phyloP scores from a whole-genome alignment of 208 protist genomes.

The Leishmania amazonensis region DNA sequence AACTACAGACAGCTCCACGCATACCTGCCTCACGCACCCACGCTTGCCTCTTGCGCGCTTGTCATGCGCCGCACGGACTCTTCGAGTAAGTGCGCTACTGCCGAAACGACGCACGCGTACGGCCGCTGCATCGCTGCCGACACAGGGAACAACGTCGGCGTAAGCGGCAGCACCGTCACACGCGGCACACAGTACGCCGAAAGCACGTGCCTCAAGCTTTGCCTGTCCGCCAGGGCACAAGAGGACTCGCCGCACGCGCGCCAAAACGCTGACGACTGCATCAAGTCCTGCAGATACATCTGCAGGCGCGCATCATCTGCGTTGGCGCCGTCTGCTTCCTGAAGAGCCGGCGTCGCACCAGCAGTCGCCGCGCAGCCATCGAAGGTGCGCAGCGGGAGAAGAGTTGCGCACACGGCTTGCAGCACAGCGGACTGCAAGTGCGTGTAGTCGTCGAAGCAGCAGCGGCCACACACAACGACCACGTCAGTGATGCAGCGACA shows the following conservation, averaged over 20 bases:
- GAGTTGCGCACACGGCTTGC: constrained; percentile 19
- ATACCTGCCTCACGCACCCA: background rate
- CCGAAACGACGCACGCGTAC: constrained; percentile 30
- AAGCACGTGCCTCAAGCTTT: background rate
- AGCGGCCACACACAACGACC: constrained; percentile 42
- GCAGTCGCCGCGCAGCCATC: background rate
- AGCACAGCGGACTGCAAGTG: constrained; percentile 19
- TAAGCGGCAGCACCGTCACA: constrained; percentile 44
- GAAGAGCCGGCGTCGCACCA: background rate
- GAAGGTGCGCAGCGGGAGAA: background rate
- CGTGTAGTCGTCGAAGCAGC: constrained; percentile 27
- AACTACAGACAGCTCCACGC: background rate
- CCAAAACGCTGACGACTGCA: background rate
- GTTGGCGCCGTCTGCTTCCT: background rate
- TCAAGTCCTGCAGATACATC: constrained; percentile 3
- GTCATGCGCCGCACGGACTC: constrained; percentile 13
- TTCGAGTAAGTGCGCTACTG: constrained; percentile 15
- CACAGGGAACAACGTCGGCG: constrained; percentile 36
- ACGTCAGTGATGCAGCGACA: constrained; percentile 28
- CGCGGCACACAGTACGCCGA: constrained; percentile 25
- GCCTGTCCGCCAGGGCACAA: background rate
- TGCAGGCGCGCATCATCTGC: constrained; percentile 6
- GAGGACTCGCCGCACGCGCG: background rate
- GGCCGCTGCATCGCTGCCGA: constrained; percentile 35
- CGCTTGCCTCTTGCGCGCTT: background rate